These are phyloP conservation scores for Pichia sp. DNA, from an alignment of 1,139 yeast genomes.

Conservation along the genomic window DNA sequence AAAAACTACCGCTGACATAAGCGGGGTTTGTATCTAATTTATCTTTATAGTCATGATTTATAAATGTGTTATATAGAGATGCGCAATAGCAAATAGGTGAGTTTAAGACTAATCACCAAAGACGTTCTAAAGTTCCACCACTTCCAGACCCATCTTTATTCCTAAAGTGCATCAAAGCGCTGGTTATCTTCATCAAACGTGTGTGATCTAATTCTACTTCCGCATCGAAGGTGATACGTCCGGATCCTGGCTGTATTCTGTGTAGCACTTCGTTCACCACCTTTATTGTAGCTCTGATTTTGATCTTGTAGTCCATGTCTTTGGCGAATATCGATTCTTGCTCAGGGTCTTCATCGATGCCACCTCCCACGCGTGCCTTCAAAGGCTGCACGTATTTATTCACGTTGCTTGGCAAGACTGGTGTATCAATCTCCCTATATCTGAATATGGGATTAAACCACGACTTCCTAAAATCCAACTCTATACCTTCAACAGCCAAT, in stretches of 20 bases:
- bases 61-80: too few relatives aligned
- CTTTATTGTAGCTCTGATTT: conserved; percentile 27
- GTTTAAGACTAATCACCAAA: conserved; percentile 20
- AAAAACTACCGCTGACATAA: too few relatives aligned
- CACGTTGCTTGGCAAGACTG: conserved; percentile 26
- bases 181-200: conserved; percentile 27
- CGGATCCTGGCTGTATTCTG: conserved; percentile 26
- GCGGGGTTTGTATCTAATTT: too few relatives aligned
- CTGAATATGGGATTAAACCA: conserved; percentile 27
- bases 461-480: conserved; percentile 28
- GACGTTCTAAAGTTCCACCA: conserved; percentile 24
- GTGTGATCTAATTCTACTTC: conserved; percentile 33
- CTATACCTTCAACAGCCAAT: conserved; percentile 28
- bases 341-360: conserved; percentile 22
- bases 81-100: neutral
- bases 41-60: too few relatives aligned
- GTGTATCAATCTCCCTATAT: conserved; percentile 26
- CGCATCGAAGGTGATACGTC: conserved; percentile 28
- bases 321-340: conserved; percentile 22
- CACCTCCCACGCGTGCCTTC: conserved; percentile 20
- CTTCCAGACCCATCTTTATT: conserved; percentile 18
- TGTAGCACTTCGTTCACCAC: conserved; percentile 20
- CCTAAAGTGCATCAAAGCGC: conserved; percentile 25
- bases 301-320: conserved; percentile 28
- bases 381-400: conserved; percentile 29